Percentiles rank a stretch among this genome's conserved stretches.
These are phyloP conservation scores for Apiospora marii DNA, from an alignment of 2,329 filamentous ascomycete genomes.

Conservation along the genomic window DNA sequence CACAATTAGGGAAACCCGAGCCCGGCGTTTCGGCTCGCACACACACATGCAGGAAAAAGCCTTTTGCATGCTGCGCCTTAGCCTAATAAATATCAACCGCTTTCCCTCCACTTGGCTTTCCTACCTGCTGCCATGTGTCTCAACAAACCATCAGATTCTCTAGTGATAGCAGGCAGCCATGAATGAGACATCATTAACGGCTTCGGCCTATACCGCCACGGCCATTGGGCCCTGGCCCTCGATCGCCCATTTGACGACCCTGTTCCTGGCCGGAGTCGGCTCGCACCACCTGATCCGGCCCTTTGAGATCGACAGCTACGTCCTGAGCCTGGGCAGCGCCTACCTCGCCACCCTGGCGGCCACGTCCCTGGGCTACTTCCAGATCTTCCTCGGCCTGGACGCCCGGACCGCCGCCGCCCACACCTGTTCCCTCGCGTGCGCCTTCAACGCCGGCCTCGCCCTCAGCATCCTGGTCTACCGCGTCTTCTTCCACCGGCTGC, in stretches of 20 bases:
- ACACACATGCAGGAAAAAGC: neutral
- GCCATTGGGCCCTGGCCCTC: neutral
- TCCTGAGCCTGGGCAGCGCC: neutral
- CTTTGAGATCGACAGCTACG: conserved; percentile 8
- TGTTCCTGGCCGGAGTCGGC: neutral
- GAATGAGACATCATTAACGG: neutral
- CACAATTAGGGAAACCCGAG: too few relatives aligned
- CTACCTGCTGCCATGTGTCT: neutral
- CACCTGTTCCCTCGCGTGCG: neutral
- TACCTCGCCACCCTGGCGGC: neutral
- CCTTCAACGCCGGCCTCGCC: neutral
- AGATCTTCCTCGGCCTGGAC: neutral
- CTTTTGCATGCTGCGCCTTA: neutral
- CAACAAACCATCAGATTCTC: neutral
- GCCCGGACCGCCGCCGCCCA: neutral
- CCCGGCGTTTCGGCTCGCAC: neutral
- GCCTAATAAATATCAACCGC: neutral
- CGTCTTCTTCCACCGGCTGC: conserved; percentile 28
- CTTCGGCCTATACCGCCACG: neutral
- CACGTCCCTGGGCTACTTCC: neutral
- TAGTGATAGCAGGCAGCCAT: too few relatives aligned
- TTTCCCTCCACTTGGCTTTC: neutral
- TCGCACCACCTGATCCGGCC: conserved; percentile 14
- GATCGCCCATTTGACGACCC: neutral
- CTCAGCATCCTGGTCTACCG: conserved; percentile 19